Conservation (phyloP, 345 rosid genomes). For the Arabis alpina region DNA sequence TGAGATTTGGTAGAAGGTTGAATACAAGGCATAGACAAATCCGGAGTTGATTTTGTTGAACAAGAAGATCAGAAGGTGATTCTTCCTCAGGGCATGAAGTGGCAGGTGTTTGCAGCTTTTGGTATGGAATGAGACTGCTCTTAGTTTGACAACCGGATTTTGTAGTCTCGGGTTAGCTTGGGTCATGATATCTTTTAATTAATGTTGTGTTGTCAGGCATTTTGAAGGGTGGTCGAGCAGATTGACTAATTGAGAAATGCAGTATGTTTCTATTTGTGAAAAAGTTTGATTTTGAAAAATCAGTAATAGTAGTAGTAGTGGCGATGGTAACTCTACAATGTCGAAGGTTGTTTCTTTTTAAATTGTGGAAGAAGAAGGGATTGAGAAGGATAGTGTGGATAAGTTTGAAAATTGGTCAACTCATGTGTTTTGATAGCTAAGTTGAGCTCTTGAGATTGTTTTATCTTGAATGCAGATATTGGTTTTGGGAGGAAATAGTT, state of each 20-base stretch:
- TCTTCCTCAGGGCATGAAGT: slow-evolving; percentile 57
- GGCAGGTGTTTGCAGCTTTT: slow-evolving; percentile 91
- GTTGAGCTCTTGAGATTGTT: no score
- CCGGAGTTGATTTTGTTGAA: slow-evolving; percentile 70
- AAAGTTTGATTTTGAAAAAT: no score
- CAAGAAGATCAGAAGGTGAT: slow-evolving; percentile 59
- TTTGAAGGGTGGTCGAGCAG: slow-evolving; percentile 93
- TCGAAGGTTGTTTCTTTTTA: no score
- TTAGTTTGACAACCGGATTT: neutral
- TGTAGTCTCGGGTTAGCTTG: neutral
- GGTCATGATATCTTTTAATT: slow-evolving; percentile 3
- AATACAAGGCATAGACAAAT: slow-evolving; percentile 63
- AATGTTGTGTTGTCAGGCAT: slow-evolving; percentile 56
- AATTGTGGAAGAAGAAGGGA: no score
- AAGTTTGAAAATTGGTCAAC: no score
- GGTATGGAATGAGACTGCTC: slow-evolving; percentile 51
- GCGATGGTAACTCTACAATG: no score
- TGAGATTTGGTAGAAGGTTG: slow-evolving; percentile 73
- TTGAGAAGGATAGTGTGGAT: no score
- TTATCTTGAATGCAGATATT: no score
- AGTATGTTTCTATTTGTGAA: slow-evolving; percentile 52
- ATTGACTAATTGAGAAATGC: slow-evolving; percentile 97
- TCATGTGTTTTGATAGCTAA: no score
- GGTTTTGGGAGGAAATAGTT: no score
- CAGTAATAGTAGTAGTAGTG: no score